Evolutionary conservation across 805 yeast genomes (phyloP), one percentile per base, ranked within the genome.

Genomic region (Ogataea henricii): DNA sequence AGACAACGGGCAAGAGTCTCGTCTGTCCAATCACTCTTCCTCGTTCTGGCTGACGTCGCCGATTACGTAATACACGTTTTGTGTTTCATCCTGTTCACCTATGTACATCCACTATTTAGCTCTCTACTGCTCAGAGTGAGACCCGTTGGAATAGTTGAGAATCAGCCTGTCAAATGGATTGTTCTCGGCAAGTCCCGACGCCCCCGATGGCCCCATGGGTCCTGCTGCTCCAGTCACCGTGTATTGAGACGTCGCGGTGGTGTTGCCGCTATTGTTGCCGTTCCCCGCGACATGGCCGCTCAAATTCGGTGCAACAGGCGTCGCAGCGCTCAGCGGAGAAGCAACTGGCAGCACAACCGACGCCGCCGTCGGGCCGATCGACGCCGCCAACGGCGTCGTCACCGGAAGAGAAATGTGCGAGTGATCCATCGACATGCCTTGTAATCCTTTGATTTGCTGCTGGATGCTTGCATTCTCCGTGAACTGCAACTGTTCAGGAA

Each of bases 301-400:
- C 23, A 35, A 14, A 23, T 20, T 35, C 10, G 39, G 13, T 14
- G 30, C 10, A n/a, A 17, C 17, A 4, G 21, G 21, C 4, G 35
- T 18, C n/a, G 23, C 21, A 17, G 13, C 37, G 17, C 45, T 40
- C 40, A 64, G 33, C 6, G 68, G 68, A 7, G 68, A 61, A 1
- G 63, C 40, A 3, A 55, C 49, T n/a, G 69, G 69, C 20, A 66
- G 52, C 5, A 66, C 68, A 2, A 64, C 66, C 17, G 63, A 62
- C 3, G 71, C 71, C 7, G 62, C 67, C 1, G 67, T 55, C 9
- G 68, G 64, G 8, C 72, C 72, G 18, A 68, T 62, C 13, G 69
- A 58, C 1, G 71, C 71, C 20, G 59, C 60, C 40, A 68, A 42
- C 6, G 72, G 72, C 1, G 71, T 68, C 0, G 72, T 66, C 10